These are phyloP conservation scores for Pisolithus thermaeus DNA, from an alignment of 1,284 basidiomycete genomes.

Conservation along the genomic window DNA sequence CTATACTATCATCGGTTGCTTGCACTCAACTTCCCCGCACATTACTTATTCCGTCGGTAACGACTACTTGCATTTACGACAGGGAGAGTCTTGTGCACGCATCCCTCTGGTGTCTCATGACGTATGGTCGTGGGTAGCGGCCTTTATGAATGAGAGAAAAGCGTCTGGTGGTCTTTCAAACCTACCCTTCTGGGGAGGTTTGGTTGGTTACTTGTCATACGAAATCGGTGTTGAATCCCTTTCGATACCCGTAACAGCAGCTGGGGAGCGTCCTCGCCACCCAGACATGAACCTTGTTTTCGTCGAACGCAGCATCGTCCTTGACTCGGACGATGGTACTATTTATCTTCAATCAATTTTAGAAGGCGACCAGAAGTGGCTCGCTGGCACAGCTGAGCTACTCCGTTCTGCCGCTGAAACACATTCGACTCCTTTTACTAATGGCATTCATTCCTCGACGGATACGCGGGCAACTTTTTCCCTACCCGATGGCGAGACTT, in stretches of 20 bases:
- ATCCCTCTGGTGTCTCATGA: conserved; percentile 39
- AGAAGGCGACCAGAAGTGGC: conserved; percentile 54
- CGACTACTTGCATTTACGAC: conserved; percentile 37
- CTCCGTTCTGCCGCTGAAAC: conserved; percentile 20
- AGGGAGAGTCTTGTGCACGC: conserved; percentile 23
- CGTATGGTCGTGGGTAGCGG: conserved; percentile 67
- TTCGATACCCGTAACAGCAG: conserved; percentile 31
- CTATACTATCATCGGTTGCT: conserved; percentile 62
- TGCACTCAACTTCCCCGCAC: conserved; percentile 45
- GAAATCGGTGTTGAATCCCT: conserved; percentile 64
- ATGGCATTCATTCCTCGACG: conserved; percentile 15
- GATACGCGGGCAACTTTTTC: conserved; percentile 32
- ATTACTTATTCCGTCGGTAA: conserved; percentile 57
- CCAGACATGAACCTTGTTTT: conserved; percentile 70
- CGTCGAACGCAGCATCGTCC: conserved; percentile 67
- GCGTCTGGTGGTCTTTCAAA: conserved; percentile 42
- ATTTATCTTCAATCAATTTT: conserved; percentile 61
- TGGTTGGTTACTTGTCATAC: conserved; percentile 69
- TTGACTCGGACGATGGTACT: conserved; percentile 39
- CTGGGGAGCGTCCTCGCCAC: conserved; percentile 31
- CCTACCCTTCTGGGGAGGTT: conserved; percentile 74
- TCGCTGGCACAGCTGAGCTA: conserved; percentile 34
- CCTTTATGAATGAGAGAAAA: conserved; percentile 54
- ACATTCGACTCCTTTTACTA: conserved; percentile 19
- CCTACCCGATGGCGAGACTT: conserved; percentile 53